phyloP scores from a whole-genome alignment of 1,284 basidiomycete genomes.

The Microbotryomycetes sp. region DNA sequence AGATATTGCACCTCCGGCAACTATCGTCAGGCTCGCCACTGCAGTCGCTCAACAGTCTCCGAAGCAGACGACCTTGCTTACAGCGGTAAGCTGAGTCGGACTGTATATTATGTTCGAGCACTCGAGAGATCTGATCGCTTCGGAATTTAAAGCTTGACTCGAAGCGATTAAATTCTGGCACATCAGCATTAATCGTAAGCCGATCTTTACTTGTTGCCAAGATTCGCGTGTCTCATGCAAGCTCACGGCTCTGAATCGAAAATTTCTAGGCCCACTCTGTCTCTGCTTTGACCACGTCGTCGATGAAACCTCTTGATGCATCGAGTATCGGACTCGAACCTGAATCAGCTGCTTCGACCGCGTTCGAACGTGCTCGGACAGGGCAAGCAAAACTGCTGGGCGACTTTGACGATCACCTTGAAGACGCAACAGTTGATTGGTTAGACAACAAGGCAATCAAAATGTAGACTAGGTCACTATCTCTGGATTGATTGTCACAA shows the following conservation, averaged over 20 bases:
- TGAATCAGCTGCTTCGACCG: slow-evolving; percentile 45
- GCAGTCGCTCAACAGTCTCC: slow-evolving; percentile 43
- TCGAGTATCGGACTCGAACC: background rate
- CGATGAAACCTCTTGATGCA: background rate
- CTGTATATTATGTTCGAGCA: no score
- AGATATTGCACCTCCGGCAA: slow-evolving; percentile 53
- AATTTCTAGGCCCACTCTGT: no score
- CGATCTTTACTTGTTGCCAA: background rate
- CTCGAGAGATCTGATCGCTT: no score
- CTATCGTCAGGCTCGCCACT: slow-evolving; percentile 52
- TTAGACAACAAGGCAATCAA: slow-evolving; percentile 22
- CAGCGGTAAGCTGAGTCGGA: no score
- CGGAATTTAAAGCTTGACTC: slow-evolving; percentile 50
- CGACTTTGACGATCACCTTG: slow-evolving; percentile 70
- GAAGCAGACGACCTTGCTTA: no score
- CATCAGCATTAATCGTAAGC: slow-evolving; percentile 54
- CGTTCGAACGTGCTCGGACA: slow-evolving; percentile 49
- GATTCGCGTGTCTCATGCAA: background rate
- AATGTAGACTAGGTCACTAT: background rate
- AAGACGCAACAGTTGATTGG: slow-evolving; percentile 57
- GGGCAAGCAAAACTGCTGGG: slow-evolving; percentile 53
- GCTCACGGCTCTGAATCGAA: no score
- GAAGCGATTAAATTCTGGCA: no score
- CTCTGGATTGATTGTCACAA: background rate
- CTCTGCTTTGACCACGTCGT: no score